Conservation (phyloP, 805 yeast genomes). For the Teunomyces atbi region DNA sequence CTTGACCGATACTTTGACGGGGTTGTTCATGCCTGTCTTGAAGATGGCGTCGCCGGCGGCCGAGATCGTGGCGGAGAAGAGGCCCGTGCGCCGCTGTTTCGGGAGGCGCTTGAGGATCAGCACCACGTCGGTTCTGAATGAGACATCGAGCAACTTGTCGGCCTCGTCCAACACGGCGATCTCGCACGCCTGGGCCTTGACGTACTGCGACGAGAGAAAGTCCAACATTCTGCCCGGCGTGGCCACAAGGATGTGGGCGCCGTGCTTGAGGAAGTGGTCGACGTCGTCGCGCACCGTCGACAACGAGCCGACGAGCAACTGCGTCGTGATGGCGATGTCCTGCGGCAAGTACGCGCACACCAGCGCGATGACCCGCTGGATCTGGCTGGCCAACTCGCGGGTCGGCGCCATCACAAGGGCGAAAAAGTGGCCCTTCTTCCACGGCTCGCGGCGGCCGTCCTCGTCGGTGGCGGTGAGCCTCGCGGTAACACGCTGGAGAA, state of each 20-base stretch:
- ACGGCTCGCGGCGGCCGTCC: slow-evolving; percentile 25
- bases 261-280: slow-evolving; percentile 47
- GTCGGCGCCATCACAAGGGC: slow-evolving; percentile 76
- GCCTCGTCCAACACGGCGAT: slow-evolving; percentile 89
- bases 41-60: slow-evolving; percentile 78
- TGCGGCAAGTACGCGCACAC: slow-evolving; percentile 60
- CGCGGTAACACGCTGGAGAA: slow-evolving; percentile 60
- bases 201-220: slow-evolving; percentile 56
- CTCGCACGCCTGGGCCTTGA: slow-evolving; percentile 64
- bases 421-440: slow-evolving; percentile 64
- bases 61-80: slow-evolving; percentile 90
- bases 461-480: slow-evolving; percentile 21
- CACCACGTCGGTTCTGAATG: slow-evolving; percentile 68
- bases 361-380: slow-evolving; percentile 60
- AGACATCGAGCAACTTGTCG: slow-evolving; percentile 77
- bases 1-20: slow-evolving; percentile 81
- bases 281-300: slow-evolving; percentile 70
- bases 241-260: slow-evolving; percentile 79
- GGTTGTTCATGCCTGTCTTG: slow-evolving; percentile 89
- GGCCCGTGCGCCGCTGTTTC: slow-evolving; percentile 88
- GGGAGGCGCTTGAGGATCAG: slow-evolving; percentile 71
- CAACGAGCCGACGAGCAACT: slow-evolving; percentile 63
- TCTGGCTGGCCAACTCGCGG: slow-evolving; percentile 68
- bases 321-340: slow-evolving; percentile 49
- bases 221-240: slow-evolving; percentile 91